Base-by-base conservation (phyloP, 768 basidiomycete genomes). In the Hemileccinum impolitum region DNA sequence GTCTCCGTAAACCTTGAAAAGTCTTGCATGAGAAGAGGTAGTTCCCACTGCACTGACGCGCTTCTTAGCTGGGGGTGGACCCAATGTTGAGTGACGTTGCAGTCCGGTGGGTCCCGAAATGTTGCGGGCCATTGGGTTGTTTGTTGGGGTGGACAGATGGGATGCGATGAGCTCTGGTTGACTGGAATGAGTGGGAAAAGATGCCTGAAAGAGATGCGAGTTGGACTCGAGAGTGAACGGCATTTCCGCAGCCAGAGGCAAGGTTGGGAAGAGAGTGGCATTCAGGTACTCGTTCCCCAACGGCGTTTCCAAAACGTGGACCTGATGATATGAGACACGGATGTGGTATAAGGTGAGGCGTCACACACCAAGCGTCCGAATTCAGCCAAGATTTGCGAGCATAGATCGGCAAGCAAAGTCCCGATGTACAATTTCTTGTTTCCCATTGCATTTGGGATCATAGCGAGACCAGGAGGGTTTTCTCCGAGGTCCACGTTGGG, bases 361-460 rank as follows among this genome's bases (percentile, higher is more conserved):
- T 40, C n/a, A 61, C 88, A 52, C 57, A 96, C 95, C 72, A 96
- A 66, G 32, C 81, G 78, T 32, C 91, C 87, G 56, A 98, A 87
- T 65, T 92, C 91, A 18, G 81, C 81, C 19, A 99, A 73, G 42
- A 97, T 80, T 53, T 87, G 83, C 30, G 93, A 92, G 56, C 91
- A 94, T 17, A 96, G 69, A 61, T 93, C 92, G 15, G 91, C 92
- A 47, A 99, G 69, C 36, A 97, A 70, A 15, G 92, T 92, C 26
- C 90, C 90, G 46, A 98, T 76, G 64, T 94, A 94, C 26, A 91
- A 68, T 57, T 82, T 87, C 65, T 92, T 90, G 59, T 94, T 92
- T 6, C 87, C 88, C 81, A 93, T 90, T 57, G 84, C 79, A 53
- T 78, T 81, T 3, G 93, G 94, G 42, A 96, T 88, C 23, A 90